A percentile compares a stretch with the other conserved stretches of the same genome.
phyloP scores from a whole-genome alignment of 2,329 filamentous ascomycete genomes.

The Colletotrichum karsti region DNA sequence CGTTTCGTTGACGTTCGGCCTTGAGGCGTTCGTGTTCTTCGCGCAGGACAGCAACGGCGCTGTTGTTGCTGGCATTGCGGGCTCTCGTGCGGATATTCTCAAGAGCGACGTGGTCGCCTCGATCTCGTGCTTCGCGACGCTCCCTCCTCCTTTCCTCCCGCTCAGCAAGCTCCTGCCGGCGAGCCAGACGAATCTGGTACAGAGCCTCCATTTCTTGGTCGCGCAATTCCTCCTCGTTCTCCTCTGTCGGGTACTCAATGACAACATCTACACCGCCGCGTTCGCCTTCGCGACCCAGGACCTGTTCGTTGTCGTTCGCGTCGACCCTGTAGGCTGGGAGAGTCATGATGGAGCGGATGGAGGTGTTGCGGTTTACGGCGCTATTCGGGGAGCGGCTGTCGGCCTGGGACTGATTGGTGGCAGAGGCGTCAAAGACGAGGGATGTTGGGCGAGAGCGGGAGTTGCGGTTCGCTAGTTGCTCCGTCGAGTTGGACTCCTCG shows the following conservation, averaged over 20 bases:
- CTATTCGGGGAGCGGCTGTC: constrained; percentile 35
- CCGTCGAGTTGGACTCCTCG: constrained; percentile 35
- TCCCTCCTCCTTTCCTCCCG: constrained; percentile 78
- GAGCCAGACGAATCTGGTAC: constrained; percentile 85
- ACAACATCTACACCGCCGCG: constrained; percentile 91
- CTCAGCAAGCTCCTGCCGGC: constrained; percentile 79
- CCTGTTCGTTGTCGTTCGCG: constrained; percentile 78
- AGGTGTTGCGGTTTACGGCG: constrained; percentile 81
- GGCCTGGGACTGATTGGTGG: constrained; percentile 32
- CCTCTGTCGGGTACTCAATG: constrained; percentile 81
- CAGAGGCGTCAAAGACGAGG: constrained; percentile 24
- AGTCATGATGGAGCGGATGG: constrained; percentile 92
- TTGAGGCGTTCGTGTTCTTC: constrained; percentile 64
- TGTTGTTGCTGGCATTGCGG: constrained; percentile 54
- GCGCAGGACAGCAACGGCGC: constrained; percentile 68
- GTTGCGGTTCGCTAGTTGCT: neutral
- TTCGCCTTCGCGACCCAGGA: constrained; percentile 90
- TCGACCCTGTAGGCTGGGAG: constrained; percentile 83
- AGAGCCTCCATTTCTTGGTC: constrained; percentile 93
- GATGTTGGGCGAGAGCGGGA: constrained; percentile 10
- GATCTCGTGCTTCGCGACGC: constrained; percentile 75
- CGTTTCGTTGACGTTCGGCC: constrained; percentile 69
- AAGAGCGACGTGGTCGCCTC: constrained; percentile 76
- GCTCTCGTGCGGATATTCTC: constrained; percentile 69
- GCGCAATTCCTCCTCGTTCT: constrained; percentile 80